Conservation (phyloP, 805 yeast genomes). For the Vanderwaltozyma tropicalis region DNA sequence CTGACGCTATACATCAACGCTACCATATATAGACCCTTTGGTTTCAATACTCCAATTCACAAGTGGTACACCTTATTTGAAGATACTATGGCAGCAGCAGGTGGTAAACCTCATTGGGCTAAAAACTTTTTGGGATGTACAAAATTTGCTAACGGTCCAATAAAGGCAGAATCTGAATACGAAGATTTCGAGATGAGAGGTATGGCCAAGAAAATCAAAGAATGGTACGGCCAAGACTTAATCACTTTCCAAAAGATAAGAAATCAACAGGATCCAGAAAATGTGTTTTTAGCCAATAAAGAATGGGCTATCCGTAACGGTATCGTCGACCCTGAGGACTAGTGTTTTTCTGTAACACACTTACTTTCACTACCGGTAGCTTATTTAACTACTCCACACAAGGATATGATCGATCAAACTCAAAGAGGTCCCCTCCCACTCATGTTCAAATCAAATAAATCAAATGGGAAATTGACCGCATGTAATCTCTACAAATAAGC, state of each 20-base stretch:
- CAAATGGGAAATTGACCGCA: too few relatives aligned
- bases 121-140: constrained; percentile 72
- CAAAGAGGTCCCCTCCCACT: too few relatives aligned
- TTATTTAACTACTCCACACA: too few relatives aligned
- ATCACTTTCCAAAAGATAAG: constrained; percentile 52
- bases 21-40: constrained; percentile 93
- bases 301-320: constrained; percentile 83
- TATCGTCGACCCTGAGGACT: constrained; percentile 33
- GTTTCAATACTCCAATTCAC: constrained; percentile 56
- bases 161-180: constrained; percentile 31
- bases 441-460: too few relatives aligned
- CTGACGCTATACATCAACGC: constrained; percentile 83
- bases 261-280: constrained; percentile 64
- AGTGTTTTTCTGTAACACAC: too few relatives aligned
- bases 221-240: constrained; percentile 75
- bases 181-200: constrained; percentile 72
- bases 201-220: constrained; percentile 51
- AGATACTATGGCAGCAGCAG: constrained; percentile 59
- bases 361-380: too few relatives aligned
- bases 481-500: too few relatives aligned
- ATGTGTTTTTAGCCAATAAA: constrained; percentile 65
- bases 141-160: constrained; percentile 25
- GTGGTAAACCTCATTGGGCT: constrained; percentile 98
- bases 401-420: too few relatives aligned
- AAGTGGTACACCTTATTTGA: constrained; percentile 84